Conservation (phyloP, 768 basidiomycete species). For the Cytidiella melzeri region DNA sequence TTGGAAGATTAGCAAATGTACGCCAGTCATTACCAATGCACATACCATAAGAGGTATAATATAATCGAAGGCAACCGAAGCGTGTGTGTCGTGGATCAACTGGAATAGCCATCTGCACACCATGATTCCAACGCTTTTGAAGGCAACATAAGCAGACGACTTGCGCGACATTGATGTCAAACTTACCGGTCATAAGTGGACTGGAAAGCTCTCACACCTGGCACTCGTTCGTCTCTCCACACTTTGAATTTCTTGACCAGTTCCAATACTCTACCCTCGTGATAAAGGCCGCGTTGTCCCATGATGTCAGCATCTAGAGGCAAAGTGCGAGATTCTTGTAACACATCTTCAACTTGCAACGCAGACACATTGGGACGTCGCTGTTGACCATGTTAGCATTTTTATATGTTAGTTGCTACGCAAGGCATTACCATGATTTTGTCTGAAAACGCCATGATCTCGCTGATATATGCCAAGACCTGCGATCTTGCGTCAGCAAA, state of each 20-base stretch:
- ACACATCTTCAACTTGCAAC: conserved; percentile 55
- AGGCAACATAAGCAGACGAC: background rate
- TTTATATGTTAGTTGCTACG: background rate
- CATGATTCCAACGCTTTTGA: conserved; percentile 50
- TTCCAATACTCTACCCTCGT: conserved; percentile 49
- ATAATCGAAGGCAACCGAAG: conserved; percentile 72
- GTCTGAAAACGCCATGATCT: conserved; percentile 63
- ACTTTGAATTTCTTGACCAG: conserved; percentile 57
- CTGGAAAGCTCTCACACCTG: conserved; percentile 75
- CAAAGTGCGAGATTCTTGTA: conserved; percentile 55
- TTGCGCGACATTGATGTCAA: background rate
- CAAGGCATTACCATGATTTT: conserved; percentile 53
- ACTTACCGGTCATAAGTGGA: conserved; percentile 77
- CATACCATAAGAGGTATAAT: conserved; percentile 75
- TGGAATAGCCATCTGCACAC: conserved; percentile 77
- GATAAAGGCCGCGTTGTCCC: conserved; percentile 62
- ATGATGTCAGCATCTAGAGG: conserved; percentile 65
- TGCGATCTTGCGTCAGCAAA: conserved; percentile 22
- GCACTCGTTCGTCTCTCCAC: conserved; percentile 66
- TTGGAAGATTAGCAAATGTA: conserved; percentile 2
- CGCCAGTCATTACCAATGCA: conserved; percentile 10
- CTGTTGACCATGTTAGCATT: conserved; percentile 27
- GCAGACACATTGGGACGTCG: conserved; percentile 60
- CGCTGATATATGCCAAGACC: conserved; percentile 74
- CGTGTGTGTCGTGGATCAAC: conserved; percentile 70